A percentile compares a stretch with the other conserved stretches of the same genome.
These are phyloP conservation scores for Paecilomyces niveus DNA, from an alignment of 2,329 filamentous ascomycete species.

Conservation along the genomic window DNA sequence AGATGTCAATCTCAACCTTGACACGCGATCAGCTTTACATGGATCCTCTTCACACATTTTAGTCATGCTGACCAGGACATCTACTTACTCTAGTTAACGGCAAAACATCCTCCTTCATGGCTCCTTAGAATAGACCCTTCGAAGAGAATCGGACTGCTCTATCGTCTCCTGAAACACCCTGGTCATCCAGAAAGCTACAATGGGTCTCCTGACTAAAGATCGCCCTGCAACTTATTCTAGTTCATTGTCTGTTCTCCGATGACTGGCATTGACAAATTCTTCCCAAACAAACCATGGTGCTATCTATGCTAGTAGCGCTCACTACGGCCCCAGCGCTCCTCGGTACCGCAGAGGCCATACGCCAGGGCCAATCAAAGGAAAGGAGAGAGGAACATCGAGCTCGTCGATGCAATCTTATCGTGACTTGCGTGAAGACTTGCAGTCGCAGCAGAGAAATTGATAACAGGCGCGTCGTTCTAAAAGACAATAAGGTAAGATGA, in stretches of 20 bases:
- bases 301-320: conserved; percentile 37
- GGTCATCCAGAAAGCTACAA: not conserved
- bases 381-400: conserved; percentile 45
- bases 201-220: not conserved
- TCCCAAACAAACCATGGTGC: conserved; percentile 26
- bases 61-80: not conserved
- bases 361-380: conserved; percentile 44
- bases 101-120: not conserved
- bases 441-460: conserved; percentile 39
- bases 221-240: not conserved
- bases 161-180: not conserved
- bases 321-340: conserved; percentile 39
- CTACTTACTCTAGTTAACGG: not conserved
- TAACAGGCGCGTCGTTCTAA: conserved; percentile 39
- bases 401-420: conserved; percentile 42
- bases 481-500: conserved; percentile 34
- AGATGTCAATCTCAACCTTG: not conserved
- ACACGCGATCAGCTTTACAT: not conserved
- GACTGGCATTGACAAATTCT: not conserved
- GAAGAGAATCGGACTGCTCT: not conserved
- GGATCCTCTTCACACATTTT: not conserved
- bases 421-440: conserved; percentile 40
- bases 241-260: not conserved
- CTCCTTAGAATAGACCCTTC: not conserved
- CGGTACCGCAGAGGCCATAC: conserved; percentile 44